A percentile compares a stretch with the other conserved stretches of the same genome.
phyloP scores from a whole-genome alignment of 192 early-diverging fungal species.

The Umbelopsis vinacea region DNA sequence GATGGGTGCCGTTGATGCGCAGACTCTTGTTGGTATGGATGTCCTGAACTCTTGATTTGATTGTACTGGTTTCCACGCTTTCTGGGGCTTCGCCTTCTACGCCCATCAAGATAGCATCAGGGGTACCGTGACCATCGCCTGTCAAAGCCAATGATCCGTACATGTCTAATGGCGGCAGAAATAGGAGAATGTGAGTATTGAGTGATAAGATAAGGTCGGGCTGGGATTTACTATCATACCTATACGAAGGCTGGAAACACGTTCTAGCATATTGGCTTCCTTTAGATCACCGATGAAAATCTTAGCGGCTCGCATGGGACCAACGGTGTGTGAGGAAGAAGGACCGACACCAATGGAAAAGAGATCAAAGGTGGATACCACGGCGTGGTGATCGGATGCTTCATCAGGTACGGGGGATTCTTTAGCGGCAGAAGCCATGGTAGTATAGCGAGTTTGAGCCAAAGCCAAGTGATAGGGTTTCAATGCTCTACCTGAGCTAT shows the following conservation, averaged over 20 bases:
- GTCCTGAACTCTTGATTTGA: slow-evolving; percentile 71
- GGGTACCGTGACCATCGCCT: slow-evolving; percentile 95
- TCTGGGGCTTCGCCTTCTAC: slow-evolving; percentile 93
- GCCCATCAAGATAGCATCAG: slow-evolving; percentile 85
- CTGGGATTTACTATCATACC: slow-evolving; percentile 29
- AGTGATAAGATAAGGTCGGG: not conserved
- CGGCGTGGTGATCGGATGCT: slow-evolving; percentile 66
- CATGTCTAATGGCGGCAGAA: slow-evolving; percentile 63
- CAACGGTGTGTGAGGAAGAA: slow-evolving; percentile 88
- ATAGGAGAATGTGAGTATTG: not conserved
- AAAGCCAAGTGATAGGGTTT: slow-evolving; percentile 11
- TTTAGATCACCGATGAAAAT: slow-evolving; percentile 91
- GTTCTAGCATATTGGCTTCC: slow-evolving; percentile 65
- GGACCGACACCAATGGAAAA: slow-evolving; percentile 97
- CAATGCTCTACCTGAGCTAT: not conserved
- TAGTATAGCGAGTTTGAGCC: slow-evolving; percentile 25
- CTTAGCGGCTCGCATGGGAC: slow-evolving; percentile 97
- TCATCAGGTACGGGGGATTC: slow-evolving; percentile 19
- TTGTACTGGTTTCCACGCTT: slow-evolving; percentile 80
- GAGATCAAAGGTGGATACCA: slow-evolving; percentile 93
- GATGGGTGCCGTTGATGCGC: slow-evolving; percentile 71
- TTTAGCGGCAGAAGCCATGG: slow-evolving; percentile 13
- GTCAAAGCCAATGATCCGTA: slow-evolving; percentile 94
- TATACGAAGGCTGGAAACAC: slow-evolving; percentile 43
- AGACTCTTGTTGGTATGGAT: slow-evolving; percentile 77